These are phyloP conservation scores for Populus tomentosa DNA, from an alignment of 441 rosid genomes.

Conservation along the genomic window DNA sequence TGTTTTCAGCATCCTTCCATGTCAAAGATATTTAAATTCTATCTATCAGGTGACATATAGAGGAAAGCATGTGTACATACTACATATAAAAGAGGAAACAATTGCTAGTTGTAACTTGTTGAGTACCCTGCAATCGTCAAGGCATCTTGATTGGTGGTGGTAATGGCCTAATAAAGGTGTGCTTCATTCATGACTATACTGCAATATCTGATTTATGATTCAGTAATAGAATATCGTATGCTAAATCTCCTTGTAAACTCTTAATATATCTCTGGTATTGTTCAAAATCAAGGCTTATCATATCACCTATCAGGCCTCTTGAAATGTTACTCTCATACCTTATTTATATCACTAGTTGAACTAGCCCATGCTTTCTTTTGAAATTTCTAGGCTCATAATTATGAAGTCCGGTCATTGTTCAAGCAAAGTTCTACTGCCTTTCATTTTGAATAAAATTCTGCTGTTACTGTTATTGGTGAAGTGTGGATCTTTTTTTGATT, in stretches of 20 bases:
- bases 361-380: not conserved
- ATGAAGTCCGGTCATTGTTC: not conserved
- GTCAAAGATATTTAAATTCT: slow-evolving; percentile 18
- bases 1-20: slow-evolving; percentile 12
- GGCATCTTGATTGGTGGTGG: slow-evolving; percentile 99
- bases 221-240: not conserved
- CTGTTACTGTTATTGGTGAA: not conserved
- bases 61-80: slow-evolving; percentile 94
- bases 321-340: slow-evolving; percentile 1
- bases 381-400: not conserved
- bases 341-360: not conserved
- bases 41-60: slow-evolving; percentile 71
- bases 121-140: slow-evolving; percentile 99
- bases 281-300: slow-evolving; percentile 8
- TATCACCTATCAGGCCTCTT: not conserved
- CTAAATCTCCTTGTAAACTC: not conserved
- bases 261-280: not conserved
- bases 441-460: not conserved
- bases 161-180: slow-evolving; percentile 97
- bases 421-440: not conserved
- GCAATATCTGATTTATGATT: not conserved
- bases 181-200: slow-evolving; percentile 20
- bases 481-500: too few relatives aligned
- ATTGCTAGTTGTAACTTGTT: slow-evolving; percentile 93
- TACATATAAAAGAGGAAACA: slow-evolving; percentile 71